These are phyloP conservation scores for Eucalyptus virginea DNA, from an alignment of 345 rosid species.

Conservation along the genomic window DNA sequence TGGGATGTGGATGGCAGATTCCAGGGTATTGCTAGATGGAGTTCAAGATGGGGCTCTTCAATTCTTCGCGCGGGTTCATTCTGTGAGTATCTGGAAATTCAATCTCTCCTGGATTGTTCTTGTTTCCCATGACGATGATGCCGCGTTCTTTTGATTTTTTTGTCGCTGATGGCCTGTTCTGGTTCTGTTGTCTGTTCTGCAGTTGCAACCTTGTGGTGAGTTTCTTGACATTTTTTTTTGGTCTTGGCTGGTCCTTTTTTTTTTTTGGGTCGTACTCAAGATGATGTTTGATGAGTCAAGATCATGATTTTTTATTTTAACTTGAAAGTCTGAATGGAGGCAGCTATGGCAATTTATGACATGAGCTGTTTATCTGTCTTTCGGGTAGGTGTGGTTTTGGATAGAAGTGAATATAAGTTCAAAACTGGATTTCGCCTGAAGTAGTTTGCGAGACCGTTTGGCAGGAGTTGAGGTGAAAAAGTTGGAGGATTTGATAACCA, in stretches of 20 bases:
- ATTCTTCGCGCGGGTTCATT: neutral
- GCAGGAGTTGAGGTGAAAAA: neutral
- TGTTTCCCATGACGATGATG: neutral
- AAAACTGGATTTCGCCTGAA: neutral
- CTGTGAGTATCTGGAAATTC: neutral
- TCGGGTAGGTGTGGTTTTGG: neutral
- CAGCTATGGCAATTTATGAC: neutral
- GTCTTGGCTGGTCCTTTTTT: too few species aligned
- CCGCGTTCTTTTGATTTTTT: neutral
- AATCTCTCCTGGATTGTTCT: neutral
- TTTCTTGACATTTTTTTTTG: neutral
- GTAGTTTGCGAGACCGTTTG: neutral
- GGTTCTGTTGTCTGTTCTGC: neutral
- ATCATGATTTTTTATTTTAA: neutral
- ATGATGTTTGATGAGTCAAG: neutral
- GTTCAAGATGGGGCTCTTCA: neutral
- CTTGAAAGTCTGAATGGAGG: neutral
- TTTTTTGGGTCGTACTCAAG: neutral
- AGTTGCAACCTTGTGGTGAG: neutral
- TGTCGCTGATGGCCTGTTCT: neutral
- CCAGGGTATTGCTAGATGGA: neutral
- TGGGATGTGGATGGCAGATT: neutral
- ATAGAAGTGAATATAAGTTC: neutral
- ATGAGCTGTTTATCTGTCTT: neutral
- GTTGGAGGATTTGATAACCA: neutral